Evolutionary conservation across 2,329 filamentous ascomycete genomes (phyloP).

Genomic region (Calonectria pseudoreteaudii): DNA sequence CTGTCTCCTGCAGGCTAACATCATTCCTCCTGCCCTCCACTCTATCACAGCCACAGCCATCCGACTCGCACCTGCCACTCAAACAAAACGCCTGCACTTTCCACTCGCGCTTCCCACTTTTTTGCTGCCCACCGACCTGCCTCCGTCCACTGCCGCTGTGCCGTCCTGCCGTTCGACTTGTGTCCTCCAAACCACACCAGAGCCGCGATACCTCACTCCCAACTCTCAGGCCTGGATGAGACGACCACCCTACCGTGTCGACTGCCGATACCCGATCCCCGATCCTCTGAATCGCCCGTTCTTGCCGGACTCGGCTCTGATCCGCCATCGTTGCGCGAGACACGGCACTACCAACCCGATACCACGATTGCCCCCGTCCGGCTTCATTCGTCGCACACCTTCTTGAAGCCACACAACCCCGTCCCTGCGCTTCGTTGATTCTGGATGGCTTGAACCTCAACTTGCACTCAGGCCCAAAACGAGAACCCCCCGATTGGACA

Average conservation of each 20-base stretch:
- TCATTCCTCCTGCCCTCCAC: constrained; percentile 16
- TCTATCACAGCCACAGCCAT: constrained; percentile 6
- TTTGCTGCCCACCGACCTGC: neutral
- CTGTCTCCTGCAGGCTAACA: constrained; percentile 16
- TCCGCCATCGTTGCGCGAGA: constrained; percentile 19
- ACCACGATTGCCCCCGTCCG: neutral
- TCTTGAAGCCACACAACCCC: constrained; percentile 14
- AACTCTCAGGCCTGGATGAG: constrained; percentile 10
- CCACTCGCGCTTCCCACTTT: constrained; percentile 15
- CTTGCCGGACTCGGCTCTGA: constrained; percentile 13
- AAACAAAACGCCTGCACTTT: constrained; percentile 9
- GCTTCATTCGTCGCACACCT: neutral
- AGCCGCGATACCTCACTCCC: constrained; percentile 13
- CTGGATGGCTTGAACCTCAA: neutral
- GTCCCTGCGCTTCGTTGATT: neutral
- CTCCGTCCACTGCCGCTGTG: neutral
- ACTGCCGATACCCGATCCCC: constrained; percentile 26
- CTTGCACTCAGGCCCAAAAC: neutral
- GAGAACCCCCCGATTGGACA: constrained; percentile 7
- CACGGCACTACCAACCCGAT: constrained; percentile 19
- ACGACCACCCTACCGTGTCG: constrained; percentile 11
- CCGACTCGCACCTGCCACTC: constrained; percentile 5
- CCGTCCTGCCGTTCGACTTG: constrained; percentile 17
- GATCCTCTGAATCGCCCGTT: constrained; percentile 5
- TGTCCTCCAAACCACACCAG: constrained; percentile 1